Base-by-base conservation (phyloP, 2,329 filamentous ascomycete genomes). In the Microdochium bolleyi region DNA sequence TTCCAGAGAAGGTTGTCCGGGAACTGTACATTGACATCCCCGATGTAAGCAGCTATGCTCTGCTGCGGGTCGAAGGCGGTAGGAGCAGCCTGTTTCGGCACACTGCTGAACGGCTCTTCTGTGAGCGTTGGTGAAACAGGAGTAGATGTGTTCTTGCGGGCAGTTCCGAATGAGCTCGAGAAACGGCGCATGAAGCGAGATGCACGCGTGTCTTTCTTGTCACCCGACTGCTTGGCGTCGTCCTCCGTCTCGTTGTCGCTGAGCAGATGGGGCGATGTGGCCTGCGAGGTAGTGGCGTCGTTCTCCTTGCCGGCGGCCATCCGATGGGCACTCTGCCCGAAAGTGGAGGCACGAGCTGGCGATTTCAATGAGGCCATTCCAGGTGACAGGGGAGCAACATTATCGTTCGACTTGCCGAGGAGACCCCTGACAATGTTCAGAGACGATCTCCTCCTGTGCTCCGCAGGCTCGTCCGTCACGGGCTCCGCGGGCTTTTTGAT, bases 1-100 rank as follows among this genome's bases (percentile, higher is more conserved):
- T 97, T 99, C 94, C 94, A 99, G 13, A 99, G 78, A 49, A 99
- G 77, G 52, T 90, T 95, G 65, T 97, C 92, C 0, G 94, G 94
- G 66, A 99, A 96, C 67, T 99, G 94, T 11, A 97, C 89, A 62
- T 99, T 97, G 57, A 99, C 86, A 63, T 96, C 89, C 49, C 92
- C 90, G 68, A 95, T 80, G 56, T 87, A 84, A 3, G 89, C 77
- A 24, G 85, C 77, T 51, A 84, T 72, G 49, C 68, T 70, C 16
- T 68, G 60, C 55, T 67, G 60, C n/a, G 62, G 51, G 49, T 55
- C 59, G 53, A 61, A 55, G 14, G 63, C 63, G 32, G 60, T 52
- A 11, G 62, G 56, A 37, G 59, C 58, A 8, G 62, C 53, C 21
- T 56, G 22, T 8, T 27, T 49, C 60, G 56, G 67, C 9, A 65